Conservation (phyloP, 2,329 filamentous ascomycete genomes). For the Pseudogymnoascus sp. region DNA sequence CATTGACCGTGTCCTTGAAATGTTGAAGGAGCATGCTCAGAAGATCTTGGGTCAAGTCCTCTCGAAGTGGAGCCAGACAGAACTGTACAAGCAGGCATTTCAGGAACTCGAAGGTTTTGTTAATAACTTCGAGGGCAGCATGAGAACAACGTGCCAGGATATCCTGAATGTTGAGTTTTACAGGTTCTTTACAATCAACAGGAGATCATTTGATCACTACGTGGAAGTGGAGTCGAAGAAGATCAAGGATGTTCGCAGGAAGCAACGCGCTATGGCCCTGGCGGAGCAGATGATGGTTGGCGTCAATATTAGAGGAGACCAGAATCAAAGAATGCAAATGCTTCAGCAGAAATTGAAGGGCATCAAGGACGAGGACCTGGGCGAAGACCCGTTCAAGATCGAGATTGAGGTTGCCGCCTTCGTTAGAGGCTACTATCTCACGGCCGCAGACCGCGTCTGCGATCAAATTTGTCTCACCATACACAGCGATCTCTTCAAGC, state of each 20-base stretch:
- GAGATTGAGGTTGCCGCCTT: conserved; percentile 59
- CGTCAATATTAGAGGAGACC: background rate
- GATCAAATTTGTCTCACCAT: conserved; percentile 36
- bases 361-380: conserved; percentile 35
- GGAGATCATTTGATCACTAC: conserved; percentile 41
- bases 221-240: conserved; percentile 40
- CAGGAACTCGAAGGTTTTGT: conserved; percentile 30
- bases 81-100: conserved; percentile 44
- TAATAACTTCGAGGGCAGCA: background rate
- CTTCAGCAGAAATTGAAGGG: conserved; percentile 4
- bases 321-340: background rate
- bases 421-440: conserved; percentile 62
- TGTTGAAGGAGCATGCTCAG: conserved; percentile 37
- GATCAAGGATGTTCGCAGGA: conserved; percentile 43
- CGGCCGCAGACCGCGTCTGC: conserved; percentile 58
- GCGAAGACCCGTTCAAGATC: conserved; percentile 48
- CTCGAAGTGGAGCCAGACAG: conserved; percentile 38
- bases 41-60: conserved; percentile 42
- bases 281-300: conserved; percentile 10
- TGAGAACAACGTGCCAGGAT: conserved; percentile 32
- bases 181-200: conserved; percentile 53
- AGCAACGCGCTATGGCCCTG: conserved; percentile 42
- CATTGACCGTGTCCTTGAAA: conserved; percentile 37
- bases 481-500: conserved; percentile 13
- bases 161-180: conserved; percentile 48